Percentiles rank a stretch among this genome's conserved stretches.
Conservation (phyloP, 1,284 basidiomycete genomes). For the Malassezia pachydermatis region DNA sequence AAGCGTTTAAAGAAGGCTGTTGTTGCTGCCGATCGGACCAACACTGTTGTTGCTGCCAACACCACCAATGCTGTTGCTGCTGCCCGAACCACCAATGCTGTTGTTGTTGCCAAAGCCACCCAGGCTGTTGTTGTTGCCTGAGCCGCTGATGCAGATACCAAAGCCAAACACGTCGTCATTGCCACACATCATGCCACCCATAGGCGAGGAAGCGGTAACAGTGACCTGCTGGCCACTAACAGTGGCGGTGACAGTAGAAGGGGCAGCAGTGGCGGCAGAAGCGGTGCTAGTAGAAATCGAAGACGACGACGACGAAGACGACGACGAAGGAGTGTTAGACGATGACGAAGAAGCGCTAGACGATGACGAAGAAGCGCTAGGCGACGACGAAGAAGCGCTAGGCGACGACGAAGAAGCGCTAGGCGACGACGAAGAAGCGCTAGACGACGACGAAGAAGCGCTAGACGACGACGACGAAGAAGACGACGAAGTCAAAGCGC, state of each 20-base stretch:
- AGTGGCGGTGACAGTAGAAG: not conserved
- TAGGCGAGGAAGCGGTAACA: not conserved
- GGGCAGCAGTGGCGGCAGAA: not conserved
- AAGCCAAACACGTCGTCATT: conserved; percentile 1
- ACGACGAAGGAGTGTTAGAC: too few species aligned
- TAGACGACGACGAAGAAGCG: too few species aligned
- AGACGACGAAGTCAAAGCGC: not conserved
- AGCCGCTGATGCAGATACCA: conserved; percentile 1
- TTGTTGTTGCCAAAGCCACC: not conserved
- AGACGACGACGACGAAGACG: not conserved
- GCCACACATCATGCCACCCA: not conserved
- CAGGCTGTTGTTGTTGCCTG: conserved; percentile 1
- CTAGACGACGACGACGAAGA: too few species aligned
- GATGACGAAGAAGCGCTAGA: too few species aligned
- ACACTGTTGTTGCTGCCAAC: too few species aligned
- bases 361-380: too few species aligned
- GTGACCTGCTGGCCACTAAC: conserved; percentile 1
- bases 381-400: too few species aligned
- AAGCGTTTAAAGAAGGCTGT: too few species aligned
- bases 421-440: too few species aligned
- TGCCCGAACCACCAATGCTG: not conserved
- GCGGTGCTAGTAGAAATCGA: not conserved
- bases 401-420: too few species aligned
- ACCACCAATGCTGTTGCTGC: not conserved
- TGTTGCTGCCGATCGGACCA: too few species aligned